Base-by-base conservation (phyloP, 345 rosid species). In the Gossypium herbaceum region DNA sequence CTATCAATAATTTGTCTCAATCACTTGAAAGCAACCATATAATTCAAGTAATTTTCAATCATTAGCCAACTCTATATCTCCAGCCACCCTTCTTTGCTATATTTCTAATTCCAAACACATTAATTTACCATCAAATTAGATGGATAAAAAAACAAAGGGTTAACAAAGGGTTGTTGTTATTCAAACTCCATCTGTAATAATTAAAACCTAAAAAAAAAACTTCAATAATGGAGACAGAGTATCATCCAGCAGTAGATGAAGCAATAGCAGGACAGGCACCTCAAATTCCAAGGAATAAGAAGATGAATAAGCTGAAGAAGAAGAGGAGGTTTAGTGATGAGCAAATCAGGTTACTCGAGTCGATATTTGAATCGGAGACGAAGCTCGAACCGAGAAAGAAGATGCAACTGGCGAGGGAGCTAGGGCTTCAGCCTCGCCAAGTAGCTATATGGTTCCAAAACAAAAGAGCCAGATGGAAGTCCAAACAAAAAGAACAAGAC, bases 391-490 rank as follows among this genome's bases (percentile, higher is more conserved):
- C 97, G 0, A 83, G 82, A 80, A 86, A 81, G 91, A 93, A 93
- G 81, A 61, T 85, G 73, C 84, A 86, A 73, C 19, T 88, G 9
- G 94, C 98, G 1, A 76, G 81, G 69, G 94, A 93, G 72, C 84
- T 93, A 2, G 94, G 93, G 73, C 80, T 93, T 70, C 91, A 89
- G 78, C 97, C 98, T 27, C 88, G 93, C 54, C 98, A 93, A 79
- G 91, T 91, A 34, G 93, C 97, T 69, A 91, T 93, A 76, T 93
- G 98, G 97, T 91, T 93, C 78, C 97, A 93, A 76, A 93, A 93
- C 86, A 87, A 82, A 79, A 83, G 97, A 84, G 97, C 98, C n/a
- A 84, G 96, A 65, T 89, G 94, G 94, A 92, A 89, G 76, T 83
- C 94, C 4, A 92, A 89, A 79, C 92, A 85, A 79, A 79, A 91